Evolutionary conservation across 2,329 filamentous ascomycete genomes (phyloP), one percentile per base, ranked within the genome.

Genomic region (Macrophomina pseudophaseolina): DNA sequence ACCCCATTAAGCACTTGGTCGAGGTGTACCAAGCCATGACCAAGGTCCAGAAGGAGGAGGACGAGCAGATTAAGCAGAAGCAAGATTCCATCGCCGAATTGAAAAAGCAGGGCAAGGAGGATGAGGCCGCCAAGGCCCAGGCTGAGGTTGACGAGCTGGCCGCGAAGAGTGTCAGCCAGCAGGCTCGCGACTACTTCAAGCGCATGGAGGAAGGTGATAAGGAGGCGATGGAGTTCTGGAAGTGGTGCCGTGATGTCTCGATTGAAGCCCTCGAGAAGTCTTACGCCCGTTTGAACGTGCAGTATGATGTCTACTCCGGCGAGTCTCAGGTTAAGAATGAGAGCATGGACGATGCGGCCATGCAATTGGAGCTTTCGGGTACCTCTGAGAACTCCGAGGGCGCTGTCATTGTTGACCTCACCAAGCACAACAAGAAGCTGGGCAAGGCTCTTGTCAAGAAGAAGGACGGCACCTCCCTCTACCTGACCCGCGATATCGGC

Each of bases 1-100:
- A 94, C 73, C 91, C 92, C 12, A 93, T 94, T 74, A 91, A 91
- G 77, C 92, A 95, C 76, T 82, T 95, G 9, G 94, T 90, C 77
- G 87, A 93, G 73, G 89, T 95, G 62, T 95, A 94, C 73, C 91
- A 94, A 69, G 86, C 88, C 77, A 92, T 94, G 77, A 88, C 88
- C 71, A 83, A 83, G 44, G 83, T 90, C 3, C 85, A 89, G 69
- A 78, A 82, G 2, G 86, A 83, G 0, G 89, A 93, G 81, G 89
- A 90, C 70, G 89, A 90, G 70, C 76, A 85, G 67, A 87, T 90
- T 30, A 88, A 88, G 72, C 83, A 80, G 49, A 80, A 84, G 70
- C 30, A 84, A 72, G 79, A 81, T n/a, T 52, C 40, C 16, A 64
- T 67, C 46, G 49, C 35, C 18, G 59, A 66, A 51, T 66, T 80